phyloP scores from a whole-genome alignment of 257 asterid genomes.

The Solanum piurae region DNA sequence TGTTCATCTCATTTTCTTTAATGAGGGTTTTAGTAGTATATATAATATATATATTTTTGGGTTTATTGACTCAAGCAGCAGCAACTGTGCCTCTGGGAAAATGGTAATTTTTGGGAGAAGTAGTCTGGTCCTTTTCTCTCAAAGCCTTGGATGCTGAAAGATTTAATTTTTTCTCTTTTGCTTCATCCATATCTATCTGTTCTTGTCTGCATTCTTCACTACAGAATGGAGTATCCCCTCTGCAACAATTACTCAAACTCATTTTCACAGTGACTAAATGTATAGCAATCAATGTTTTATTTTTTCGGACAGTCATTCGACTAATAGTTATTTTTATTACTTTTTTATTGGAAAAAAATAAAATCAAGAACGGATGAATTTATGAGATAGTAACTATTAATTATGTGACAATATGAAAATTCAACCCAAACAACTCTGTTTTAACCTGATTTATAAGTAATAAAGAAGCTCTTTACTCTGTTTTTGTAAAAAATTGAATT shows the following conservation, averaged over 20 bases:
- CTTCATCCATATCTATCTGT: slow-evolving; percentile 34
- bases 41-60: neutral
- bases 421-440: neutral
- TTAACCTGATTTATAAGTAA: neutral
- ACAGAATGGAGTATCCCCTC: slow-evolving; percentile 44
- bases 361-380: neutral
- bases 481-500: neutral
- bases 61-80: slow-evolving; percentile 34
- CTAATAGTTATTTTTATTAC: no score
- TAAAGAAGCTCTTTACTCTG: neutral
- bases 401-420: neutral
- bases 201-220: slow-evolving; percentile 46
- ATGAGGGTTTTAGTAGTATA: neutral
- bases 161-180: slow-evolving; percentile 25
- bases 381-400: neutral
- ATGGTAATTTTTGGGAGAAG: slow-evolving; percentile 31
- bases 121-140: slow-evolving; percentile 34
- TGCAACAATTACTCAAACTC: neutral
- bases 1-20: neutral
- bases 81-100: slow-evolving; percentile 56
- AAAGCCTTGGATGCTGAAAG: slow-evolving; percentile 24
- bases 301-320: no score
- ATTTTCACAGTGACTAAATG: neutral
- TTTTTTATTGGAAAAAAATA: neutral
- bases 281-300: no score